Evolutionary conservation across 768 basidiomycete species (phyloP), one percentile per base, ranked within the genome.

Genomic region (Xanthoconium purpureum): DNA sequence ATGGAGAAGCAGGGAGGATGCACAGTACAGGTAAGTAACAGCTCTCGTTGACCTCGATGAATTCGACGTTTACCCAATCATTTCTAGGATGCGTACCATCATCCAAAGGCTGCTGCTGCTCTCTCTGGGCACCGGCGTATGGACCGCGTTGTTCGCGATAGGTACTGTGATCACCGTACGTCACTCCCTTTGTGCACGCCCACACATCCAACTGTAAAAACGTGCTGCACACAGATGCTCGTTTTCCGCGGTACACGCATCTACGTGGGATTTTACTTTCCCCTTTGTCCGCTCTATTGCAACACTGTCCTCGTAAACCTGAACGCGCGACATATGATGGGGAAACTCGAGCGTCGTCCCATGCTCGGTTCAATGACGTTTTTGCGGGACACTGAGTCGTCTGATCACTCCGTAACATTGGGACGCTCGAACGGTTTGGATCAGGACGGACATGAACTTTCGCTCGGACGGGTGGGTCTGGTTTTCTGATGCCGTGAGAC

Each of bases 261-360:
- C 33, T 67, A 69, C 9, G 50, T 35, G 30, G 54, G 47, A 11
- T 40, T 73, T 38, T 67, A 70, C 47, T 71, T 68, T 18, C 64
- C 70, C 4, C 52, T 70, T 24, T 67, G 71, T 50, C 66, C 71
- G 1, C 48, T 74, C 7, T 73, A 71, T 37, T 66, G 68, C 37
- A 73, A 67, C 45, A 70, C 68, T 17, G 58, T 74, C 18, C 66
- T 73, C 48, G 64, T 62, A 15, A 74, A 66, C 51, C 46, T 73
- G 50, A 73, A 73, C 42, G 64, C 71, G 7, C 62, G 72, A 11
- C 35, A 50, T 30, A 48, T 67, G 29, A 54, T 65, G 8, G 44
- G 53, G 4, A 62, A 63, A 14, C 47, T 65, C 24, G 56, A 52
- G 18, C 55, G 50, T 11, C 57, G 47, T 8, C 42, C 57, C 6